Conservation (phyloP, 139 green algal species). For the Chlorella sp. region DNA sequence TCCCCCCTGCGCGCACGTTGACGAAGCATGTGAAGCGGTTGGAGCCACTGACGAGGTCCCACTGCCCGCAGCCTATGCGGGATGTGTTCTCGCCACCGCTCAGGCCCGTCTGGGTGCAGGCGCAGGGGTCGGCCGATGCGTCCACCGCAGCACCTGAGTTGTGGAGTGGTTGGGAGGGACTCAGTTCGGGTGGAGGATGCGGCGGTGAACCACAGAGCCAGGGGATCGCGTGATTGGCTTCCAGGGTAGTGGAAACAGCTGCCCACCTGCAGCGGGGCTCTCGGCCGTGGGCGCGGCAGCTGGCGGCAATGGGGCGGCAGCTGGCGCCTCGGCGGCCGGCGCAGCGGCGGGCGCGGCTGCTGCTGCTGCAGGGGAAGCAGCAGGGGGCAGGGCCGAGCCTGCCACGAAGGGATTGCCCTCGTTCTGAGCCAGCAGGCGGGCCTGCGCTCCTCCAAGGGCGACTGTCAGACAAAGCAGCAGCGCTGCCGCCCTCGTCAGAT, state of each 20-base stretch:
- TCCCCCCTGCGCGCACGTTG: not conserved
- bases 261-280: no score
- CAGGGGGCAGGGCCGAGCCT: no score
- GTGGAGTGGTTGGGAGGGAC: no score
- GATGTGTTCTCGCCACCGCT: constrained; percentile 22
- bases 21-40: constrained; percentile 19
- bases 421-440: no score
- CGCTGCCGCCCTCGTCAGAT: no score
- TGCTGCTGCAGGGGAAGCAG: not conserved
- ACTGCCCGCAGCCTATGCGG: constrained; percentile 16
- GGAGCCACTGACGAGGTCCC: constrained; percentile 10
- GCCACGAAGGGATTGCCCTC: no score
- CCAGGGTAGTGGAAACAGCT: no score
- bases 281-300: not conserved
- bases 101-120: constrained; percentile 5
- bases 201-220: no score
- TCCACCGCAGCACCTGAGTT: not conserved
- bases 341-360: not conserved
- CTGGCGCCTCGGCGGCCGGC: not conserved
- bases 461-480: no score
- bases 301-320: not conserved
- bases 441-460: no score
- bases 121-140: not conserved
- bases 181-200: no score
- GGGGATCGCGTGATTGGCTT: no score